Base-by-base conservation (phyloP, 2,329 filamentous ascomycete species). In the Metarhizium robertsii region DNA sequence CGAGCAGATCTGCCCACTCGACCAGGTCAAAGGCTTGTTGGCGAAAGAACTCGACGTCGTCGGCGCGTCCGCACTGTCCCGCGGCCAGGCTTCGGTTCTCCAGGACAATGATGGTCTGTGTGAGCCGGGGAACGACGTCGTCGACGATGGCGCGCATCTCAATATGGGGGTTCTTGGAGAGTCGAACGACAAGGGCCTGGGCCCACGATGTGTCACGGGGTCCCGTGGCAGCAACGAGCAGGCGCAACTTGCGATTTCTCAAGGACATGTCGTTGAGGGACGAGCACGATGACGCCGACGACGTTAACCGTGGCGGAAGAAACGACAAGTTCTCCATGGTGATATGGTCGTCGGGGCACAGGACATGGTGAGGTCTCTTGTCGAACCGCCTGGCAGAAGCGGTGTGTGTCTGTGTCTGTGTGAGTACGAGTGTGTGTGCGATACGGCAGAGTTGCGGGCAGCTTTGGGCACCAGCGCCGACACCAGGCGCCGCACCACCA, bases 1-100 rank as follows among this genome's bases (percentile, higher is more conserved):
- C 84, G 57, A 96, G 78, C 61, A 96, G 73, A 69, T 96, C 88
- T 6, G 92, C 90, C 92, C 92, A 96, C 58, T 89, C 81, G 61
- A 90, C 89, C 58, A 95, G 72, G 60, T 90, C 86, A 61, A 76
- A 82, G 3, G 77, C 83, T 59, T 77, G 79, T 53, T 72, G 71
- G 30, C 66, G 64, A 56, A 76, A 79, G 51, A 75, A 75, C 60
- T 84, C 80, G 61, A 80, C 71, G 30, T 79, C 78, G 53, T 76
- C 75, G 7, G 71, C 70, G 29, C 65, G 63, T 50, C 69, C 60
- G 51, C 65, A 65, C 53, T 67, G 66, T 20, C 67, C 67, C 6
- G 60, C 59, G 5, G 64, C 60, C 29, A 72, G 64, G 54, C 72
- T 74, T 49, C 74, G 73, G 63, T 86, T 86, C 64, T 79, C 78